Evolutionary conservation across 768 basidiomycete species (phyloP), one percentile per base, ranked within the genome.

Genomic region (Phaeotremella fagi): DNA sequence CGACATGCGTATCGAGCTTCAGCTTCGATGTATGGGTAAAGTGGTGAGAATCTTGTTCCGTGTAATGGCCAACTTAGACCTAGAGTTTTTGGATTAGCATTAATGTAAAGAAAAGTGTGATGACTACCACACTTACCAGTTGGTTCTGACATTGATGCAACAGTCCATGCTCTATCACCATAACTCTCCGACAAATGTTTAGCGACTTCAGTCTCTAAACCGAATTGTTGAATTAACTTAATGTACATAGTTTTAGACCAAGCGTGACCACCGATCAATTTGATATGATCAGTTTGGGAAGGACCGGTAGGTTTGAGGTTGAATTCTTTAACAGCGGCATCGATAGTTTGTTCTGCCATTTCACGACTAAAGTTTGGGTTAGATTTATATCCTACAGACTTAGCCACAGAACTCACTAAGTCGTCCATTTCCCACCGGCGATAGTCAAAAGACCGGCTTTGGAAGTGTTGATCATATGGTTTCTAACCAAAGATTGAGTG

Each of bases 371-470:
- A 45, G 22, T 27, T 12, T 41, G 38, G 38, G 3, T 29, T 3
- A 9, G 3, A 15, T 23, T 6, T 31, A 16, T 37, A 18, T 26
- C 6, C 31, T 25, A 24, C 24, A 28, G 41, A 45, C 29, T 26
- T 11, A 22, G 14, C n/a, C 45, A 50, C 11, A 33, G 14, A 11
- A 70, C 72, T 45, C 88, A 79, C 77, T 97, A 99, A 44, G 94
- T 97, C 54, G 94, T 99, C 94, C 94, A 99, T 75, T 99, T 99
- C 3, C 94, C 94, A 16, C 94, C 94, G 2, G 89, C 90, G 64
- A 97, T 90, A 25, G 92, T 97, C 55, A 99, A 75, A 63, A 99
- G 77, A 16, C 91, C 90, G 57, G 83, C 83, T 43, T 81, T 80
- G 36, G 81, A 83, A 28, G 90, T 83, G 69, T 90, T 81, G 60